Base-by-base conservation (phyloP, 2,329 filamentous ascomycete species). In the Neofusicoccum cordaticola region DNA sequence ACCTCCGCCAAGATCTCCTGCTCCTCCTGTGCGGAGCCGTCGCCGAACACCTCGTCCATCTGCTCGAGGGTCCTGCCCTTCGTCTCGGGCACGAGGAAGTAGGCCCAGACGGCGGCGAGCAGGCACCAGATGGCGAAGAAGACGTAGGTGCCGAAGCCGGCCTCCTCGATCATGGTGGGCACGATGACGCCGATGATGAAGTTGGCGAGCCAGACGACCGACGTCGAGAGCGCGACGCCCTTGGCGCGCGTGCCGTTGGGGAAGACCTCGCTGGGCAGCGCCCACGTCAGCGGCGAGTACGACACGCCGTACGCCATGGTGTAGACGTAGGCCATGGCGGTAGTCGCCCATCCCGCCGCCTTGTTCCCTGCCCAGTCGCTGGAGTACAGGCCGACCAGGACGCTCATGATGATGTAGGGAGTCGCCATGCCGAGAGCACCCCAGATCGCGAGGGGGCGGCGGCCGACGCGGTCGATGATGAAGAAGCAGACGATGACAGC, bases 151-250 rank as follows among this genome's bases (percentile, higher is more conserved):
- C 82, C 82, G 67, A 77, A 83, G 1, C 80, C 80, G 0, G 79
- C 87, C 62, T 84, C 83, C 65, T 84, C 77, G 31, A 90, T 83
- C 44, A 90, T 82, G 1, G 87, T 82, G 0, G 88, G 88, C 0
- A 87, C 89, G 37, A 90, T 83, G 70, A 90, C 82, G 44, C 89
- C 57, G 37, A 88, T 85, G 61, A 87, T 83, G 67, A 89, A 88
- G 72, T 89, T 88, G 71, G 83, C 85, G 2, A 88, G 74, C 78
- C 89, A 91, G 75, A 87, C 88, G 3, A 82, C 83, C 64, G 83
- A 85, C 0, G 87, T 89, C 0, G 85, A 86, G 2, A 89, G 77
- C 1, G 87, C 87, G 0, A 88, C 86, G 41, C 62, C 67, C 41
- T 68, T 67, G 22, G 65, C 63, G 39, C 68, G 67, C 7, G 58